phyloP scores from a whole-genome alignment of 345 rosid genomes.

The Boechera divaricarpa region DNA sequence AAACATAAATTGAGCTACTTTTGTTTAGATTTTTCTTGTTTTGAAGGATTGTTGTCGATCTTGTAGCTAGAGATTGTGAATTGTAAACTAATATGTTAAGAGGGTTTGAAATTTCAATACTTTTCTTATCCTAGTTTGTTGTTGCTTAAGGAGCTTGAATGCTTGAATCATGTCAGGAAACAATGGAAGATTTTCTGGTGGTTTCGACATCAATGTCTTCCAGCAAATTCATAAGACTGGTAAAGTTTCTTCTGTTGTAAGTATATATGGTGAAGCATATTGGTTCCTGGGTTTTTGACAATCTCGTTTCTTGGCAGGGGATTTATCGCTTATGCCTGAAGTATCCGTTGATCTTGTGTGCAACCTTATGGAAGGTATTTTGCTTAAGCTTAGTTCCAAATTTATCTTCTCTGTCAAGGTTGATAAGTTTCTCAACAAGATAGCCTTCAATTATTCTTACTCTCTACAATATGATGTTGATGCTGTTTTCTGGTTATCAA shows the following conservation, averaged over 20 bases:
- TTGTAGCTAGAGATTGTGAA: conserved; percentile 16
- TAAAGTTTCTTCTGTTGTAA: conserved; percentile 37
- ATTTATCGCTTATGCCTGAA: conserved; percentile 72
- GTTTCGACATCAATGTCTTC: conserved; percentile 89
- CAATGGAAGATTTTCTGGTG: conserved; percentile 87
- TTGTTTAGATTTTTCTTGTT: not conserved
- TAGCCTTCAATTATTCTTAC: not conserved
- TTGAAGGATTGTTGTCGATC: conserved; percentile 10
- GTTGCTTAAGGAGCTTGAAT: conserved; percentile 31
- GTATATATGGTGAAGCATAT: not conserved
- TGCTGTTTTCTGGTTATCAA: conserved; percentile 34
- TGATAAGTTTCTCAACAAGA: conserved; percentile 11
- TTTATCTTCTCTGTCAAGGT: not conserved
- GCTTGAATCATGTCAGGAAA: conserved; percentile 56
- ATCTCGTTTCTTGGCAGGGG: conserved; percentile 59
- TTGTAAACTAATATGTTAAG: not conserved
- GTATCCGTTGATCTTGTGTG: conserved; percentile 82
- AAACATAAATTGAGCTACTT: not conserved
- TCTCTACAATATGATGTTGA: not conserved
- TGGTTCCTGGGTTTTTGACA: conserved; percentile 6
- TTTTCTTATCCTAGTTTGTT: conserved; percentile 4
- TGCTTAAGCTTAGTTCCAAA: not conserved
- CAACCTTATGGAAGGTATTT: conserved; percentile 77
- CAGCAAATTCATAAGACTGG: conserved; percentile 74
- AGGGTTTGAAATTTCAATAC: not conserved